Percentiles rank a stretch among this genome's conserved stretches.
Conservation (phyloP, 1,139 yeast species). For the Suhomyces bolitotheri region DNA sequence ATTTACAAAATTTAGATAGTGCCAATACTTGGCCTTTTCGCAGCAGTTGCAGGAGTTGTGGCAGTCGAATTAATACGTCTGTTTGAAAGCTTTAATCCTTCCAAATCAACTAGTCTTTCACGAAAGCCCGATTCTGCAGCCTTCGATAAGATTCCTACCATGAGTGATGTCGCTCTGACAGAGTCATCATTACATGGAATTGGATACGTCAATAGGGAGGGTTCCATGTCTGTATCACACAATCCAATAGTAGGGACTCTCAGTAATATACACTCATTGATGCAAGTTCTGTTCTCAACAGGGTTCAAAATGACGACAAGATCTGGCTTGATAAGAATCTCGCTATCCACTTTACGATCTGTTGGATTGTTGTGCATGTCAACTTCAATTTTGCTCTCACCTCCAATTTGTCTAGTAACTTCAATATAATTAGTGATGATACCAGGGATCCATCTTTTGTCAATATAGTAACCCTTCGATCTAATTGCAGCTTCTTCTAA, state of each 20-base stretch:
- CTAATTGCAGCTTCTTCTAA: constrained; percentile 80
- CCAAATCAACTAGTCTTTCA: constrained; percentile 49
- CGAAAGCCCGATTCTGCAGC: constrained; percentile 81
- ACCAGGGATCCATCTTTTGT: constrained; percentile 93
- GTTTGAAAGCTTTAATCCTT: constrained; percentile 24
- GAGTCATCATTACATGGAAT: constrained; percentile 97
- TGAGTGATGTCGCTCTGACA: constrained; percentile 73
- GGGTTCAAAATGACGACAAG: constrained; percentile 85
- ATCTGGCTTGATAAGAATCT: constrained; percentile 75
- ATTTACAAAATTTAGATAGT: not conserved
- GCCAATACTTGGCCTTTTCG: not conserved
- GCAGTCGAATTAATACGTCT: constrained; percentile 3
- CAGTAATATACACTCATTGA: constrained; percentile 77
- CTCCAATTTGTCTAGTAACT: constrained; percentile 72
- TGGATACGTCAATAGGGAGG: constrained; percentile 85
- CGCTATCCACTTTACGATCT: constrained; percentile 52
- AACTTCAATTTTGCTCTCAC: constrained; percentile 51
- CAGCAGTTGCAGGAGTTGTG: not conserved
- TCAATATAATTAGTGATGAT: constrained; percentile 83
- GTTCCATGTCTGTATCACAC: constrained; percentile 92
- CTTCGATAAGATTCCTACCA: constrained; percentile 78
- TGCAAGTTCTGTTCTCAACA: constrained; percentile 77
- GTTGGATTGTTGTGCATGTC: constrained; percentile 51
- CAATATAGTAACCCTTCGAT: constrained; percentile 76
- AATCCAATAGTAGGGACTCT: constrained; percentile 93